These are phyloP conservation scores for Usnea hakonensis DNA, from an alignment of 495 filamentous ascomycete genomes.

Conservation along the genomic window DNA sequence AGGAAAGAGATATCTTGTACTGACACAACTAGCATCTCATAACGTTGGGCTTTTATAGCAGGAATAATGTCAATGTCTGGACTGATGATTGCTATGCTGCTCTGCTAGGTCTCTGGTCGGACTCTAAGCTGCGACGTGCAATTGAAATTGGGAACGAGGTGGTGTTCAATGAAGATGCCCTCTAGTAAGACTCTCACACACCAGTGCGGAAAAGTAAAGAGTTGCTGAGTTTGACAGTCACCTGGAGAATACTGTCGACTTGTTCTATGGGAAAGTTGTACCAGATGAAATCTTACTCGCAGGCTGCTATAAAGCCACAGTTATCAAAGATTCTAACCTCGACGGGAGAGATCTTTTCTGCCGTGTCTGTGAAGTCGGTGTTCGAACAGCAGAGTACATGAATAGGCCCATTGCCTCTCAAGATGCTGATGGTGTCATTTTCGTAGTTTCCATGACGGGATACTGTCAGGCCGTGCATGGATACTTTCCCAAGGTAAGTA, in stretches of 20 bases:
- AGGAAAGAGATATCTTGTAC: too few relatives aligned
- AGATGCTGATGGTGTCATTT: constrained; percentile 12
- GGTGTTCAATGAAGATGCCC: constrained; percentile 2
- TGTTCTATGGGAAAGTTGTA: background rate
- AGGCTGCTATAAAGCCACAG: background rate
- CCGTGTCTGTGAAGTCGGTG: constrained; percentile 15
- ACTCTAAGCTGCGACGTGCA: background rate
- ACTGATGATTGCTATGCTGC: background rate
- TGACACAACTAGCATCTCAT: background rate
- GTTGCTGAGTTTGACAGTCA: background rate
- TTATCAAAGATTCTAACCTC: background rate
- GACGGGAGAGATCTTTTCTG: background rate
- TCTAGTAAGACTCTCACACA: background rate
- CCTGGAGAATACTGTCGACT: background rate
- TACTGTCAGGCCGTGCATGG: constrained; percentile 17
- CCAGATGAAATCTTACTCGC: constrained; percentile 2
- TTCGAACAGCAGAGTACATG: constrained; percentile 1
- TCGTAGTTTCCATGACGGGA: constrained; percentile 12
- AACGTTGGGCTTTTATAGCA: too few relatives aligned
- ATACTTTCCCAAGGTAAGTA: background rate
- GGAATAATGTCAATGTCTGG: too few relatives aligned
- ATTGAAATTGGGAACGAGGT: constrained; percentile 3
- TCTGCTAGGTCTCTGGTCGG: constrained; percentile 1
- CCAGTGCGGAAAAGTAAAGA: background rate
- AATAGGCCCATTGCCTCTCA: constrained; percentile 9